phyloP scores from a whole-genome alignment of 345 rosid genomes.

The Gossypium longicalyx region DNA sequence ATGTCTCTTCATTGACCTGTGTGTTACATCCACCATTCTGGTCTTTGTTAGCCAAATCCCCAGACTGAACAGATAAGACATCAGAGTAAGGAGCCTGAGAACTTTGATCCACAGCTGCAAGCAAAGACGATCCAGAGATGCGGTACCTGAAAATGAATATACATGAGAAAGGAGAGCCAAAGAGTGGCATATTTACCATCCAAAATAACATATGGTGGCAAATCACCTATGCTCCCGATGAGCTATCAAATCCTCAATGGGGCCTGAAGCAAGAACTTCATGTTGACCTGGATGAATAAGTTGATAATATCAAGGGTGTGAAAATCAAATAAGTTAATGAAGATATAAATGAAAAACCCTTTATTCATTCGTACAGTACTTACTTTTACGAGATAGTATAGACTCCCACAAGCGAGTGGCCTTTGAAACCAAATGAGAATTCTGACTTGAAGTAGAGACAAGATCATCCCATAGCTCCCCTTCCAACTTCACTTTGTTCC shows the following conservation, averaged over 20 bases:
- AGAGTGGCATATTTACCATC: constrained; percentile 3
- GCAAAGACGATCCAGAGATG: constrained; percentile 90
- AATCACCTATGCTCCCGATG: constrained; percentile 95
- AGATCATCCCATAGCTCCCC: constrained; percentile 99
- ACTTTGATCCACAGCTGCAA: constrained; percentile 96
- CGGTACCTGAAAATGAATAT: constrained; percentile 66
- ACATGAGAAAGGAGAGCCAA: constrained; percentile 18
- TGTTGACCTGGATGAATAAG: constrained; percentile 62
- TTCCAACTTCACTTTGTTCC: constrained; percentile 95
- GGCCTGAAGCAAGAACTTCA: constrained; percentile 98
- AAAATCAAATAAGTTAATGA: not conserved
- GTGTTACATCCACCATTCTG: constrained; percentile 49
- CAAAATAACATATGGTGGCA: constrained; percentile 10
- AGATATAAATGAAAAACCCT: not conserved
- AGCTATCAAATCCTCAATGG: constrained; percentile 96
- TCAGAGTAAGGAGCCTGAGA: constrained; percentile 77
- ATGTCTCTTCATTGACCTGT: constrained; percentile 55
- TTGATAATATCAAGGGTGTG: not conserved
- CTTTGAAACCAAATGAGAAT: constrained; percentile 92
- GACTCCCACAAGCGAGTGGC: constrained; percentile 95
- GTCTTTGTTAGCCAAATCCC: constrained; percentile 63
- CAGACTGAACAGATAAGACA: constrained; percentile 48
- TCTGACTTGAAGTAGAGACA: constrained; percentile 89
- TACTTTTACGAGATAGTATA: constrained; percentile 85
- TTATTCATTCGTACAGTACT: constrained; percentile 6